Conservation (phyloP, 2,329 filamentous ascomycete species). For the Pestalotiopsis sp. region DNA sequence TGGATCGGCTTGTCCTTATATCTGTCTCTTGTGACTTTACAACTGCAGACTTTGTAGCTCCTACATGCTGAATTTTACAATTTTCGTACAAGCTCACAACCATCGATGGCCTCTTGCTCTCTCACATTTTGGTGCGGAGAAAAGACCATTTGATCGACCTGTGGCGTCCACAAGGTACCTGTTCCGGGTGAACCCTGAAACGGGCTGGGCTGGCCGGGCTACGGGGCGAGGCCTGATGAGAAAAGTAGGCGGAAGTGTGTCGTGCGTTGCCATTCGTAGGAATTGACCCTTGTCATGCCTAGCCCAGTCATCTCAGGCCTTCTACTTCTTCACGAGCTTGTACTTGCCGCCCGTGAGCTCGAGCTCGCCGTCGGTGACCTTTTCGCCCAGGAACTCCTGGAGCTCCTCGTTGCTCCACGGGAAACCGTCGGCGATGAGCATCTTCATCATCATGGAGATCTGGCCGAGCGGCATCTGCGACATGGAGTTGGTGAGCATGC, state of each 20-base stretch:
- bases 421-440: constrained; percentile 86
- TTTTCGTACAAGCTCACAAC: too few species aligned
- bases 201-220: constrained; percentile 42
- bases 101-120: constrained; percentile 68
- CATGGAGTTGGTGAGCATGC: constrained; percentile 92
- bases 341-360: constrained; percentile 74
- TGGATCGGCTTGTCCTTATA: too few species aligned
- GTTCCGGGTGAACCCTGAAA: constrained; percentile 38
- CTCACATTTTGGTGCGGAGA: constrained; percentile 70
- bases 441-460: constrained; percentile 94
- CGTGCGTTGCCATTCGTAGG: constrained; percentile 34
- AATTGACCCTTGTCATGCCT: too few species aligned
- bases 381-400: constrained; percentile 74
- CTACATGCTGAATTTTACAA: too few species aligned
- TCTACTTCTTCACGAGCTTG: constrained; percentile 60
- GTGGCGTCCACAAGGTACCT: constrained; percentile 36
- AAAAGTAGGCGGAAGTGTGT: constrained; percentile 52
- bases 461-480: constrained; percentile 76
- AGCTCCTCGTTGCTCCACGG: constrained; percentile 89
- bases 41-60: too few species aligned
- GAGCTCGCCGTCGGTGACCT: constrained; percentile 72
- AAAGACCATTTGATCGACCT: constrained; percentile 58
- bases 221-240: constrained; percentile 47
- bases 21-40: too few species aligned
- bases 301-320: too few species aligned